These are phyloP conservation scores for Podila clonocystis DNA, from an alignment of 192 early-diverging fungal genomes.

Conservation along the genomic window DNA sequence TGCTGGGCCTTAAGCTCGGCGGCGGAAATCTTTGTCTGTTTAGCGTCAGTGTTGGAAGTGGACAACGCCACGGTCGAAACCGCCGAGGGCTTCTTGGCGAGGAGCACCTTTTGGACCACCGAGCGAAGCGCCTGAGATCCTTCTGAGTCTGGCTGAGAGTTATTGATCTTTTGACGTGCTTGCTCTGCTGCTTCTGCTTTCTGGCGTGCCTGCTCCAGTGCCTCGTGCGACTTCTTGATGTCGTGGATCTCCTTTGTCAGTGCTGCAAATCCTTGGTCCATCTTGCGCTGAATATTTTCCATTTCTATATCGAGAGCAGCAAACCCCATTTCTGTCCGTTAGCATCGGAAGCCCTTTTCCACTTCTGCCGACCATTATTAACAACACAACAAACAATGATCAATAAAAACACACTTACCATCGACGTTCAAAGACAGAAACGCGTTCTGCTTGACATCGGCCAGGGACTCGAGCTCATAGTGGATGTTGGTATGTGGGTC, in stretches of 20 bases:
- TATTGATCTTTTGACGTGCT: conserved; percentile 4
- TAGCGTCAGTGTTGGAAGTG: neutral
- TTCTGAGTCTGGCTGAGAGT: conserved; percentile 1
- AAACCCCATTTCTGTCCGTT: too few species aligned
- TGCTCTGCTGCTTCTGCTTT: conserved; percentile 18
- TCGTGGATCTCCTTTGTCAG: conserved; percentile 55
- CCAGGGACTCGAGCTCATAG: conserved; percentile 72
- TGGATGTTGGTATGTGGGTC: conserved; percentile 58
- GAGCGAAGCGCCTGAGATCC: neutral
- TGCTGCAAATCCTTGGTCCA: conserved; percentile 50
- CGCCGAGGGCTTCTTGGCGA: conserved; percentile 9
- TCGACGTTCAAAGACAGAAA: conserved; percentile 57
- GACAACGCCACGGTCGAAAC: neutral
- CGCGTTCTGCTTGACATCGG: conserved; percentile 65
- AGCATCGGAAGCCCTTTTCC: too few species aligned
- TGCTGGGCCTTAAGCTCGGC: conserved; percentile 42
- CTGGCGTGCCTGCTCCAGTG: conserved; percentile 25
- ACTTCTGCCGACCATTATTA: conserved; percentile 5
- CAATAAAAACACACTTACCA: conserved; percentile 41
- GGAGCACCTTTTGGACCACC: conserved; percentile 19
- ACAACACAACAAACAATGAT: neutral
- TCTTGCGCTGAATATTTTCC: conserved; percentile 57
- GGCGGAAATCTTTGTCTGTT: conserved; percentile 13
- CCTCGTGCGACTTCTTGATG: conserved; percentile 50
- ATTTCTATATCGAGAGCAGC: conserved; percentile 19